Conservation (phyloP, 1,284 basidiomycete genomes). For the Leucoagaricus sp. region DNA sequence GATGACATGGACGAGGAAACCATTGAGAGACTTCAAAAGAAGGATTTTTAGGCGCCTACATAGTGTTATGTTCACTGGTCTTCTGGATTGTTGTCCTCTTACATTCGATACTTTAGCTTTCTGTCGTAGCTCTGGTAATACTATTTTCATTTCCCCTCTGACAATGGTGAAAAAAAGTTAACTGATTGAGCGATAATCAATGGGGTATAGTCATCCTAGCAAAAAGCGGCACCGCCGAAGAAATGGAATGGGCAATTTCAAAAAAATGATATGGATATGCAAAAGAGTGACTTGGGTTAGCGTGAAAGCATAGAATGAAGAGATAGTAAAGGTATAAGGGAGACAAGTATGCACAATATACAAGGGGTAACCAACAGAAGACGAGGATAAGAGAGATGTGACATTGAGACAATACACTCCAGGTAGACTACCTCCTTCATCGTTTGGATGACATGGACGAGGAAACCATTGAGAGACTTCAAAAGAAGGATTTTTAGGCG, state of each 20-base stretch:
- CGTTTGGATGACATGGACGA: constrained; percentile 82
- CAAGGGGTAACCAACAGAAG: neutral
- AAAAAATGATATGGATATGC: too few relatives aligned
- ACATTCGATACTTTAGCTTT: neutral
- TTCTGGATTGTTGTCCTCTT: neutral
- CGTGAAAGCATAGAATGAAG: too few relatives aligned
- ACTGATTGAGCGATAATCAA: too few relatives aligned
- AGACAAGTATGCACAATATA: neutral
- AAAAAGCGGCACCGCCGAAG: too few relatives aligned
- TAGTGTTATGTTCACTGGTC: neutral
- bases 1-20: constrained; percentile 81
- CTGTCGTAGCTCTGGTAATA: too few relatives aligned
- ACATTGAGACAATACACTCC: neutral
- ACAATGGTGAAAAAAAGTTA: too few relatives aligned
- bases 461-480: constrained; percentile 75
- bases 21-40: constrained; percentile 61
- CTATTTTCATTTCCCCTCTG: too few relatives aligned
- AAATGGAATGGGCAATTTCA: too few relatives aligned
- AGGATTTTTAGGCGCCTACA: constrained; percentile 14
- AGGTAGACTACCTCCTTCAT: constrained; percentile 54
- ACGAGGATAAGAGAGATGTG: neutral
- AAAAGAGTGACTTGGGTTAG: neutral
- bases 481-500: constrained; percentile 19
- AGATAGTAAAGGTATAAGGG: neutral
- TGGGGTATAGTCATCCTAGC: too few relatives aligned